phyloP scores from a whole-genome alignment of 2,329 filamentous ascomycete species.

The Sporothrix euskadiensis region DNA sequence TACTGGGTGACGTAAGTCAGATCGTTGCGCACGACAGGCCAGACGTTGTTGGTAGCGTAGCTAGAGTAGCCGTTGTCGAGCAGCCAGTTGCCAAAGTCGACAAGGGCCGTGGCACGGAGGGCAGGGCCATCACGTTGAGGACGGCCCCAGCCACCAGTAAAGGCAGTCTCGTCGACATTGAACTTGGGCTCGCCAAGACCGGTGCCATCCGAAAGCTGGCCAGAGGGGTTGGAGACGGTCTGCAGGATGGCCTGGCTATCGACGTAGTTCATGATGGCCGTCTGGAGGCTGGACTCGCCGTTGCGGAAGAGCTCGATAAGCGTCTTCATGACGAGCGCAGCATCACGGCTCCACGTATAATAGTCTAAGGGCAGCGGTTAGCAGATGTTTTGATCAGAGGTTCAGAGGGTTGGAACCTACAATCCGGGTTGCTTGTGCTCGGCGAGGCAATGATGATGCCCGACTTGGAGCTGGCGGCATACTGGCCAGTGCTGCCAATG shows the following conservation, averaged over 20 bases:
- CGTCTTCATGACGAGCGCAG: conserved; percentile 68
- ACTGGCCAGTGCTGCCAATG: conserved; percentile 57
- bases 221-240: conserved; percentile 68
- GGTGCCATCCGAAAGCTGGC: conserved; percentile 52
- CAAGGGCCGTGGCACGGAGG: conserved; percentile 71
- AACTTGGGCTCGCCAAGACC: conserved; percentile 74
- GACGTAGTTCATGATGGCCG: conserved; percentile 67
- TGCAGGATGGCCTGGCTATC: conserved; percentile 66
- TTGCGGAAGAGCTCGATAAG: conserved; percentile 66
- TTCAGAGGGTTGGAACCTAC: conserved; percentile 43
- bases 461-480: conserved; percentile 48
- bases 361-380: conserved; percentile 48
- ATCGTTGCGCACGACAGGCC: conserved; percentile 76
- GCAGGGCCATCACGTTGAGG: conserved; percentile 80
- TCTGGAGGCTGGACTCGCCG: conserved; percentile 49
- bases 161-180: conserved; percentile 62
- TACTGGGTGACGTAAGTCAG: conserved; percentile 73
- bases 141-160: conserved; percentile 69
- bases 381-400: not conserved
- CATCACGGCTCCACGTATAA: conserved; percentile 77
- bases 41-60: conserved; percentile 58
- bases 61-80: conserved; percentile 60
- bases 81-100: conserved; percentile 71
- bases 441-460: conserved; percentile 61
- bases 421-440: conserved; percentile 55